Base-by-base conservation (phyloP, 2,329 filamentous ascomycete species). In the Aureobasidium sp. region DNA sequence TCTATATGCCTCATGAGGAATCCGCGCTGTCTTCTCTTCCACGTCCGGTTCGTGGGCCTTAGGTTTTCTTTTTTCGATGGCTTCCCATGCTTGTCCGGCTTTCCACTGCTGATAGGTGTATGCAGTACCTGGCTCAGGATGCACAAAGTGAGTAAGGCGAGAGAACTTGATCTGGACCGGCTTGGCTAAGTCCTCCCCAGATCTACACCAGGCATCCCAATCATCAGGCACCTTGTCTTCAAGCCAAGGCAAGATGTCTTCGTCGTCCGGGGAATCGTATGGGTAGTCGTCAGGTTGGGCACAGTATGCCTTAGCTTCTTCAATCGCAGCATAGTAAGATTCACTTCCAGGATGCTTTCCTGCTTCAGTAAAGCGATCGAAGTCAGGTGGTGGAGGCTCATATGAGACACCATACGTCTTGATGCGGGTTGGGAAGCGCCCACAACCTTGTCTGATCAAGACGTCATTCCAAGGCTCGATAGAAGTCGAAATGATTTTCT, bases 391-490 rank as follows among this genome's bases (percentile, higher is more conserved):
- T 4, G 22, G 24, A 19, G 53, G 53, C 35, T 34, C 37, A 29
- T 30, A 22, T 8, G 24, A 27, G 30, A 49, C 12, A 11, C 44
- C 44, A 17, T 50, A 55, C 7, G 37, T 50, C 27, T 44, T 50
- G 12, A 56, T 53, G 29, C 47, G 42, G 8, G 16, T 25, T n/a
- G 40, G 30, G 6, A 39, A 44, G 32, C 11, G 40, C 11, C 34
- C 21, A 35, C 34, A 3, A 24, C 39, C 12, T 24, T 40, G 42
- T 44, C 41, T 49, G 10, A 54, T 30, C 35, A 59, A 44, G 14
- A 52, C 39, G 11, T 55, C 39, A 35, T 59, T 58, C 56, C 51
- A 59, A 16, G 51, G 34, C 4, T 32, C 24, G n/a, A 56, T 50
- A 14, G 41, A 19, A n/a, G 19, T 2, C 8, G 44, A 38, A n/a